Evolutionary conservation across 768 basidiomycete genomes (phyloP).

Genomic region (Suillus subaureus): DNA sequence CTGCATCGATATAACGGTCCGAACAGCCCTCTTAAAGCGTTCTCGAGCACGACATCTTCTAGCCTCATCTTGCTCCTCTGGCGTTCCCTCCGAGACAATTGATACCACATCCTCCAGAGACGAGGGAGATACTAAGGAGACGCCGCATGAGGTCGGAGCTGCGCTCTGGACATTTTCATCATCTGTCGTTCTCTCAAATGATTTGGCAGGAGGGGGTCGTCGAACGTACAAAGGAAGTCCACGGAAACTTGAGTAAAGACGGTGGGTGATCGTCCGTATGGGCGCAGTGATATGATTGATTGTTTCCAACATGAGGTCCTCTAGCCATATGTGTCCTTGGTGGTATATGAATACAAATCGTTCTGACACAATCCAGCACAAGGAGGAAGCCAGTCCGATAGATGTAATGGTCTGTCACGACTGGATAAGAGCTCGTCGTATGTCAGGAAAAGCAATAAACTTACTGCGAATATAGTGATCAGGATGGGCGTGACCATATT

Average conservation of each 20-base stretch:
- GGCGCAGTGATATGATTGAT: slow-evolving; percentile 24
- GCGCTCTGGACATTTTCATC: neutral
- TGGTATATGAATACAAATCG: slow-evolving; percentile 50
- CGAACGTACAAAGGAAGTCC: slow-evolving; percentile 2
- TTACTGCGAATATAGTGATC: slow-evolving; percentile 70
- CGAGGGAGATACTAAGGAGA: neutral
- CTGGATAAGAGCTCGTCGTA: slow-evolving; percentile 15
- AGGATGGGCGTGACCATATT: slow-evolving; percentile 63
- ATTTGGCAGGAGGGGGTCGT: neutral
- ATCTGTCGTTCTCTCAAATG: neutral
- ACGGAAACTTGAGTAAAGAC: slow-evolving; percentile 4
- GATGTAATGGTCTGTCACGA: slow-evolving; percentile 35
- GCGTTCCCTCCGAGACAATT: slow-evolving; percentile 28
- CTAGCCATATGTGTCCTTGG: slow-evolving; percentile 53
- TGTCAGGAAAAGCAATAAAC: slow-evolving; percentile 8
- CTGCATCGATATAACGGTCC: slow-evolving; percentile 48
- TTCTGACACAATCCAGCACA: slow-evolving; percentile 54
- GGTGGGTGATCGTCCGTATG: neutral
- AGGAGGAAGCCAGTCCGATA: slow-evolving; percentile 50
- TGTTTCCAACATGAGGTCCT: slow-evolving; percentile 41
- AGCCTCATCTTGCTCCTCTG: slow-evolving; percentile 26
- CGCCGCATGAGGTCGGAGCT: neutral
- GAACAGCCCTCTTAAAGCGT: slow-evolving; percentile 46
- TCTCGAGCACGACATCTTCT: slow-evolving; percentile 33
- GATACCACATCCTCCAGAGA: slow-evolving; percentile 22